Percentiles rank a stretch among this genome's conserved stretches.
These are phyloP conservation scores for Chrysosporium queenslandicum DNA, from an alignment of 2,329 filamentous ascomycete genomes.

Conservation along the genomic window DNA sequence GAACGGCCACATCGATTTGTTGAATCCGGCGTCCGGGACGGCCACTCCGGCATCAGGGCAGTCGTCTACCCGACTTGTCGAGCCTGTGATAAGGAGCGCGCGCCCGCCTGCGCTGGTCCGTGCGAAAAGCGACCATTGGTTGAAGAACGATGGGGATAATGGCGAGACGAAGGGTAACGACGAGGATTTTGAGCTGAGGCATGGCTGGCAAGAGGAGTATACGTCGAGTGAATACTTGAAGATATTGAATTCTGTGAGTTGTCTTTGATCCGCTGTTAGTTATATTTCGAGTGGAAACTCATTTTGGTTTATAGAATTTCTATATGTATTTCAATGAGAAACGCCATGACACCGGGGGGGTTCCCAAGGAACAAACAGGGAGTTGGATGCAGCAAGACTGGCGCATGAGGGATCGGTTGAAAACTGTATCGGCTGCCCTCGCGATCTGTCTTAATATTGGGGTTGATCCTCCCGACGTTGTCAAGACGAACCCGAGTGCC, in stretches of 20 bases:
- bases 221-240: constrained; percentile 83
- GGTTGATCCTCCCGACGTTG: constrained; percentile 91
- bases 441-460: constrained; percentile 95
- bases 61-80: neutral
- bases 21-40: neutral
- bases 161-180: constrained; percentile 32
- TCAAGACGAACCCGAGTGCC: constrained; percentile 87
- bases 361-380: constrained; percentile 54
- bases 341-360: constrained; percentile 86
- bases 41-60: neutral
- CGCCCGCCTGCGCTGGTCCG: constrained; percentile 37
- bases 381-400: constrained; percentile 68
- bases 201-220: constrained; percentile 89
- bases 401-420: constrained; percentile 92
- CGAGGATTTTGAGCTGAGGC: constrained; percentile 53
- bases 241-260: constrained; percentile 65
- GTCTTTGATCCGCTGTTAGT: neutral
- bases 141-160: constrained; percentile 29
- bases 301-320: constrained; percentile 60
- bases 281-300: constrained; percentile 6
- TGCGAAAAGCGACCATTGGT: constrained; percentile 46
- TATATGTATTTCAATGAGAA: constrained; percentile 99
- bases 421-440: constrained; percentile 90
- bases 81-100: constrained; percentile 15
- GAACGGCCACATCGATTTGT: constrained; percentile 6